Base-by-base conservation (phyloP, 2,329 filamentous ascomycete species). In the Fusarium guadeloupense region DNA sequence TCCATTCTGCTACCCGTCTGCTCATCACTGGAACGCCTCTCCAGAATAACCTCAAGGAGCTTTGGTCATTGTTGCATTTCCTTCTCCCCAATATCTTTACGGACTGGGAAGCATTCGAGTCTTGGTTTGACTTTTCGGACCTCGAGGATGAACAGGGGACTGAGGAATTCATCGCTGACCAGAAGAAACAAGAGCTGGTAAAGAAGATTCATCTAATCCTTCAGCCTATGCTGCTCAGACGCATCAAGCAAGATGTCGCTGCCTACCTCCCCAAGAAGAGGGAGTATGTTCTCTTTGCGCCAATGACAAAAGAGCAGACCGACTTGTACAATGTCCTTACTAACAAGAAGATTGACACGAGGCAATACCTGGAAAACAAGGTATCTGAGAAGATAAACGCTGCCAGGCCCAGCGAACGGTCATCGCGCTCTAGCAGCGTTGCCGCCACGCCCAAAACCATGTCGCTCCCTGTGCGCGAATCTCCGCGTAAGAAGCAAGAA, bases 71-170 rank as follows among this genome's bases (percentile, higher is more conserved):
- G 1, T 83, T 99, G 0, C 93, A 99, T 70, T 99, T 99, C 69
- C 80, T 99, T 0, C 84, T 98, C 41, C 95, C 94, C 0, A 91
- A 91, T 33, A 93, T 97, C 26, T 99, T 99, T 68, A 92, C 93
- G 39, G 91, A 97, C 68, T 89, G 96, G 74, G 92, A 96, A 40
- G 92, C 91, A 0, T 99, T 99, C 54, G 92, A 97, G 71, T 88
- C 88, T 2, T 98, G 94, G 93, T 99, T 99, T 61, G 94, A 99
- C 74, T 99, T 99, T 69, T 95, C 91, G 0, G 93, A 93, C 8
- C 82, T 99, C 2, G 87, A 96, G 50, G 92, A 98, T 56, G 92
- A 93, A 64, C 83, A 89, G 30, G 88, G 87, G 0, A 90, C 92
- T 1, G 87, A 91, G 43, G 86, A 93, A 38, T 89, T 96, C 45